These are phyloP conservation scores for Colletotrichum shisoi DNA, from an alignment of 2,329 filamentous ascomycete species.

Conservation along the genomic window DNA sequence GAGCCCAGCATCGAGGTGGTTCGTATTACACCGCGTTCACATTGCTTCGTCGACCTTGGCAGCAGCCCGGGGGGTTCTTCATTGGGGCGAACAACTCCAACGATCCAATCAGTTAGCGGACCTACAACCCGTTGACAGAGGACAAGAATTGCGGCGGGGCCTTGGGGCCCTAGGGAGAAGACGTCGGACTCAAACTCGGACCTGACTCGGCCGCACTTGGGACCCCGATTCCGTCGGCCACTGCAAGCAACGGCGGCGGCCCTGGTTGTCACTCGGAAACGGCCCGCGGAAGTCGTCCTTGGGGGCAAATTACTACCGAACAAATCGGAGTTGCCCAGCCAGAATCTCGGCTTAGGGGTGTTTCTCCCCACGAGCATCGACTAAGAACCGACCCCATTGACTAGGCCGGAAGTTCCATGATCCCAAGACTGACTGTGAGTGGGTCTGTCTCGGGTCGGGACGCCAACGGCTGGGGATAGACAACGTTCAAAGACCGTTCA, in stretches of 20 bases:
- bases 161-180: too few species aligned
- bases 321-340: not conserved
- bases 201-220: too few species aligned
- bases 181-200: too few species aligned
- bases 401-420: not conserved
- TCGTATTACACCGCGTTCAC: not conserved
- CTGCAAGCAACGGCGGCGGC: too few species aligned
- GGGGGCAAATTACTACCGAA: not conserved
- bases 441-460: not conserved
- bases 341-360: not conserved
- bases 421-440: not conserved
- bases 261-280: not conserved
- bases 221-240: not conserved
- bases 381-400: not conserved
- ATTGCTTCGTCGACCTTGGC: not conserved
- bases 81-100: not conserved
- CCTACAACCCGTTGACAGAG: too few species aligned
- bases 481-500: not conserved
- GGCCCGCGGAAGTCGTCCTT: not conserved
- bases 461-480: not conserved
- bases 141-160: too few species aligned
- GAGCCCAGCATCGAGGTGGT: not conserved
- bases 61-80: too few species aligned
- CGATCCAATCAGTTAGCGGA: too few species aligned
- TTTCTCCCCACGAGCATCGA: not conserved